A percentile compares a stretch with the other conserved stretches of the same genome.
Conservation (phyloP, 257 asterid species). For the Solanum peruvianum region DNA sequence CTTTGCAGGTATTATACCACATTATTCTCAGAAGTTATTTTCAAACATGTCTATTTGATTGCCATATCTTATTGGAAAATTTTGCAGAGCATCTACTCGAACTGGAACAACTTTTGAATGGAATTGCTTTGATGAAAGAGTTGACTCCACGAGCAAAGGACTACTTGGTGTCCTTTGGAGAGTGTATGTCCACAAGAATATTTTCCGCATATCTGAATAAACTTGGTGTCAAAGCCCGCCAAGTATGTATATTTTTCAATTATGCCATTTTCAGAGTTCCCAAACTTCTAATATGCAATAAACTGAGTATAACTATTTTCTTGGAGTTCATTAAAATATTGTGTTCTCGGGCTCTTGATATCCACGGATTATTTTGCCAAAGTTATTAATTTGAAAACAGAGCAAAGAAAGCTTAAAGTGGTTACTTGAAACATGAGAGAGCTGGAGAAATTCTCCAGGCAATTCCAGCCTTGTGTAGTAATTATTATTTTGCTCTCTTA, state of each 20-base stretch:
- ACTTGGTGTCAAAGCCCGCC: constrained; percentile 59
- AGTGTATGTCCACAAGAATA: constrained; percentile 86
- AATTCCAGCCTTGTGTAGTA: not conserved
- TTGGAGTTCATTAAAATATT: not conserved
- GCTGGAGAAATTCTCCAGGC: not conserved
- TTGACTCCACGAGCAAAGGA: constrained; percentile 71
- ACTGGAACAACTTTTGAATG: constrained; percentile 67
- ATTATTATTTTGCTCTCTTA: not conserved
- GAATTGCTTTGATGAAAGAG: constrained; percentile 76
- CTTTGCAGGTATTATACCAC: not conserved
- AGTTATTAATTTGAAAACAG: not conserved
- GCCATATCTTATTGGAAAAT: not conserved
- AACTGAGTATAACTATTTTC: not conserved
- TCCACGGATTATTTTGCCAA: not conserved
- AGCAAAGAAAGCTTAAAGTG: not conserved
- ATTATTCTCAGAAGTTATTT: not conserved
- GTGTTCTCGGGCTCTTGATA: not conserved
- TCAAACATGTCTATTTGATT: not conserved
- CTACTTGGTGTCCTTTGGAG: constrained; percentile 82
- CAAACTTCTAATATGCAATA: not conserved
- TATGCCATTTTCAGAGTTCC: not conserved
- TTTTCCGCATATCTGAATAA: constrained; percentile 68
- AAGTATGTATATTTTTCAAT: constrained; percentile 30
- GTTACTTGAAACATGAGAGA: not conserved
- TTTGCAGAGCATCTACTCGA: constrained; percentile 47